Conservation (phyloP, 768 basidiomycete species). For the Pleurotus eryngii region DNA sequence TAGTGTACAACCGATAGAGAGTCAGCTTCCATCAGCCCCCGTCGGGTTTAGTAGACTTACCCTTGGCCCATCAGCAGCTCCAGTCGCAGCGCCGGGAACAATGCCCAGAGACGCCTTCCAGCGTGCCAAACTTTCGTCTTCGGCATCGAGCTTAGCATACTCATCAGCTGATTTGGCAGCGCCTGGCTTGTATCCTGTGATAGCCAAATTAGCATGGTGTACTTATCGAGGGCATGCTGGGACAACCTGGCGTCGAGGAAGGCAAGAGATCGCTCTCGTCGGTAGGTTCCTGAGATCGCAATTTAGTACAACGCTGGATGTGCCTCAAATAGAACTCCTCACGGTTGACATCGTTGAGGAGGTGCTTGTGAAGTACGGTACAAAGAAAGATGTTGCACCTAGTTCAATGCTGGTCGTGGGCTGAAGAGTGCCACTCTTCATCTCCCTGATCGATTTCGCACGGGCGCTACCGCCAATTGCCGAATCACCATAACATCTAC, state of each 20-base stretch:
- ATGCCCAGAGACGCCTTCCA: conserved; percentile 97
- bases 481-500: conserved; percentile 23
- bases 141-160: conserved; percentile 80
- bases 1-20: conserved; percentile 24
- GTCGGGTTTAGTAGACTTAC: conserved; percentile 30
- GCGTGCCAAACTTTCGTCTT: conserved; percentile 89
- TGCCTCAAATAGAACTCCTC: conserved; percentile 18
- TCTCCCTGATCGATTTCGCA: conserved; percentile 67
- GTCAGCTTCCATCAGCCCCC: not conserved
- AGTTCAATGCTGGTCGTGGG: conserved; percentile 10
- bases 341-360: conserved; percentile 50
- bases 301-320: no score
- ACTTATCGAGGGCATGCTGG: not conserved
- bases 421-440: conserved; percentile 18
- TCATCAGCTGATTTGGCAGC: conserved; percentile 75
- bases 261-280: conserved; percentile 60
- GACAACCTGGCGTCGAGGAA: conserved; percentile 61
- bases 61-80: conserved; percentile 57
- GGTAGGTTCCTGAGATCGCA: conserved; percentile 44
- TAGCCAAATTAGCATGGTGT: conserved; percentile 12
- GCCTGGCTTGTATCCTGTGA: conserved; percentile 69
- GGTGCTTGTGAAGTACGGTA: conserved; percentile 12
- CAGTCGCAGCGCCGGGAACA: conserved; percentile 42
- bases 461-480: conserved; percentile 49
- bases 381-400: conserved; percentile 13